These are phyloP conservation scores for Tuber calosporum DNA, from an alignment of 495 filamentous ascomycete genomes.

Conservation along the genomic window DNA sequence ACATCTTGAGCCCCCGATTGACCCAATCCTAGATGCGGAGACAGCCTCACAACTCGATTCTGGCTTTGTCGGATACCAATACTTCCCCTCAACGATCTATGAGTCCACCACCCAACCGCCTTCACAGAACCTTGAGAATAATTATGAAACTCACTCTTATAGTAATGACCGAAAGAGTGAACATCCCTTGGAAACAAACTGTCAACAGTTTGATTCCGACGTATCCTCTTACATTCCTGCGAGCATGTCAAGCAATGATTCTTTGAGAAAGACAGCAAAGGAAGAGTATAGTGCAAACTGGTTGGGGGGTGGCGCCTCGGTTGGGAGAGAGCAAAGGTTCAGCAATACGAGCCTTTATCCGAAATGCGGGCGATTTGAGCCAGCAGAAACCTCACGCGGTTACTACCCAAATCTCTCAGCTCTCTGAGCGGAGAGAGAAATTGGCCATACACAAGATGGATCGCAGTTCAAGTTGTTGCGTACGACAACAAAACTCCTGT, in stretches of 20 bases:
- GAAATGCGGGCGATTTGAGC: conserved; percentile 41
- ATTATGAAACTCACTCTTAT: conserved; percentile 40
- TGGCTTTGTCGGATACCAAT: conserved; percentile 40
- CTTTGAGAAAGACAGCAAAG: conserved; percentile 37
- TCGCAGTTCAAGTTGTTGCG: conserved; percentile 1
- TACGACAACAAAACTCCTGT: conserved; percentile 19
- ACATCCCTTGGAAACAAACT: conserved; percentile 38
- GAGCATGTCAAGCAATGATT: conserved; percentile 32
- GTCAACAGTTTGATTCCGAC: conserved; percentile 38
- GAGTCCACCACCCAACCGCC: conserved; percentile 36
- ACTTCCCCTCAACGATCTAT: conserved; percentile 39
- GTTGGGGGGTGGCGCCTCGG: conserved; percentile 24
- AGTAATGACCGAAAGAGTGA: conserved; percentile 41
- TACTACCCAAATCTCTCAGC: conserved; percentile 41
- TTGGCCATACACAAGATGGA: not conserved
- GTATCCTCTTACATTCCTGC: conserved; percentile 41
- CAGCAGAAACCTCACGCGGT: conserved; percentile 40
- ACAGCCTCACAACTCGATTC: conserved; percentile 33
- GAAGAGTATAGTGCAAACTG: conserved; percentile 36
- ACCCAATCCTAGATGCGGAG: conserved; percentile 40
- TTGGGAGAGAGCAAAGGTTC: conserved; percentile 34
- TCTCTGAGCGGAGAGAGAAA: conserved; percentile 15
- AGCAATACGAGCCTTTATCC: conserved; percentile 31
- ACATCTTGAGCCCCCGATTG: conserved; percentile 42
- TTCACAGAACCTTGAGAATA: conserved; percentile 35